phyloP scores from a whole-genome alignment of 176 grass and related monocot genomes.

The Areca catechu region DNA sequence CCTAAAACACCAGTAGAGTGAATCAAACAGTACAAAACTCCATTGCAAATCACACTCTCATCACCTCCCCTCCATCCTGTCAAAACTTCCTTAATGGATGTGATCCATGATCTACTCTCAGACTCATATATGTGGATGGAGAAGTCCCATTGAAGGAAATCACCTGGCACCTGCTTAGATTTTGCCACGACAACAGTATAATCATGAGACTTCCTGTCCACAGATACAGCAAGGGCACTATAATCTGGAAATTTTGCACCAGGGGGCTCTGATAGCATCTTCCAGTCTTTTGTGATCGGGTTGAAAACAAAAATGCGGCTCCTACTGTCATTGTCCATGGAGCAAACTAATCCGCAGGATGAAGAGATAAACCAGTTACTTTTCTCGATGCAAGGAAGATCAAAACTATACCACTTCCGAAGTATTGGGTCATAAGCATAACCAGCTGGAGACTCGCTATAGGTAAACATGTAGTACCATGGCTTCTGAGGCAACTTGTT shows the following conservation, averaged over 20 bases:
- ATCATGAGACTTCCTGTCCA: constrained; percentile 41
- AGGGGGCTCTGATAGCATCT: constrained; percentile 53
- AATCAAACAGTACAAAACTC: constrained; percentile 78
- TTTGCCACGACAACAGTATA: constrained; percentile 67
- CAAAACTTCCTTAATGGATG: constrained; percentile 45
- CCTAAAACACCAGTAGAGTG: constrained; percentile 73
- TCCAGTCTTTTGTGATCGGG: constrained; percentile 64
- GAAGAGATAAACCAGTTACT: constrained; percentile 65
- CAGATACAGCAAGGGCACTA: constrained; percentile 59
- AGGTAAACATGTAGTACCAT: constrained; percentile 98
- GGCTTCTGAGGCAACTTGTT: constrained; percentile 60
- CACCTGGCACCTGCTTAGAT: constrained; percentile 57
- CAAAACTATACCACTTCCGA: constrained; percentile 75
- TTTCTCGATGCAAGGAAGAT: constrained; percentile 60
- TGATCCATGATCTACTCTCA: constrained; percentile 36
- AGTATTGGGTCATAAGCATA: constrained; percentile 74
- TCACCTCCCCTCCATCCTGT: constrained; percentile 84
- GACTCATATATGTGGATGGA: constrained; percentile 67
- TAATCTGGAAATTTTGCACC: constrained; percentile 55
- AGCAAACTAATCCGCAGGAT: constrained; percentile 78
- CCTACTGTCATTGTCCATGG: constrained; percentile 57
- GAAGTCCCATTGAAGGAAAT: constrained; percentile 69
- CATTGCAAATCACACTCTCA: constrained; percentile 74
- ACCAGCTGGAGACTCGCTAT: constrained; percentile 44
- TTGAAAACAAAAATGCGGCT: constrained; percentile 67